These are phyloP conservation scores for Clavariopsis aquatica DNA, from an alignment of 495 filamentous ascomycete species.

Conservation along the genomic window DNA sequence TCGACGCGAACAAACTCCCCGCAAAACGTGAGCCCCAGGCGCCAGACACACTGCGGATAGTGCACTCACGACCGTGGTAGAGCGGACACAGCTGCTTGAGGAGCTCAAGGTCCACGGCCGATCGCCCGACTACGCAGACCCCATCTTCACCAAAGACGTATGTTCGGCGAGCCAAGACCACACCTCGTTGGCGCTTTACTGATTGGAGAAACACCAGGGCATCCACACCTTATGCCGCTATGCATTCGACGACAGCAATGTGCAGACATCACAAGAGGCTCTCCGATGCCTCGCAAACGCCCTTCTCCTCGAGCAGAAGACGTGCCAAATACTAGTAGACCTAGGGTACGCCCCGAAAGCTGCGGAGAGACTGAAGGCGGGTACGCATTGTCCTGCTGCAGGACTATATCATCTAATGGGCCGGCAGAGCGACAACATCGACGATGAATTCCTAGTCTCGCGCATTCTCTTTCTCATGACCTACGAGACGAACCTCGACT, in stretches of 20 bases:
- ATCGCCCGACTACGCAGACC: constrained; percentile 66
- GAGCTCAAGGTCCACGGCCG: constrained; percentile 79
- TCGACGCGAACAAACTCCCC: constrained; percentile 31
- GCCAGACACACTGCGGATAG: not conserved
- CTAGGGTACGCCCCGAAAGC: constrained; percentile 70
- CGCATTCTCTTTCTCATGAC: constrained; percentile 85
- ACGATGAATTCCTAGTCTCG: constrained; percentile 85
- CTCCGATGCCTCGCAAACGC: constrained; percentile 87
- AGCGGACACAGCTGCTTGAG: constrained; percentile 54
- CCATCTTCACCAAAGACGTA: constrained; percentile 79
- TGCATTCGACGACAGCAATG: constrained; percentile 63
- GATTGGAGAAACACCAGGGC: constrained; percentile 55
- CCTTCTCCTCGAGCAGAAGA: constrained; percentile 67
- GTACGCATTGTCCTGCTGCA: not conserved
- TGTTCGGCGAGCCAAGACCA: constrained; percentile 15
- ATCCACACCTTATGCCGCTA: constrained; percentile 70
- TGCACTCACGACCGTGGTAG: constrained; percentile 21
- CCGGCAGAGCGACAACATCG: constrained; percentile 63
- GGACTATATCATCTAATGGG: not conserved
- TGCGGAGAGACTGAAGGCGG: constrained; percentile 68
- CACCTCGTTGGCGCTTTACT: not conserved
- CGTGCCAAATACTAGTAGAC: constrained; percentile 79
- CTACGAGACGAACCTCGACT: constrained; percentile 72
- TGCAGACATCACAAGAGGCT: constrained; percentile 70
- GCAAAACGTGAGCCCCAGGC: constrained; percentile 25